These are phyloP conservation scores for Mortierella sp. DNA, from an alignment of 371 early-diverging fungal species.

Conservation along the genomic window DNA sequence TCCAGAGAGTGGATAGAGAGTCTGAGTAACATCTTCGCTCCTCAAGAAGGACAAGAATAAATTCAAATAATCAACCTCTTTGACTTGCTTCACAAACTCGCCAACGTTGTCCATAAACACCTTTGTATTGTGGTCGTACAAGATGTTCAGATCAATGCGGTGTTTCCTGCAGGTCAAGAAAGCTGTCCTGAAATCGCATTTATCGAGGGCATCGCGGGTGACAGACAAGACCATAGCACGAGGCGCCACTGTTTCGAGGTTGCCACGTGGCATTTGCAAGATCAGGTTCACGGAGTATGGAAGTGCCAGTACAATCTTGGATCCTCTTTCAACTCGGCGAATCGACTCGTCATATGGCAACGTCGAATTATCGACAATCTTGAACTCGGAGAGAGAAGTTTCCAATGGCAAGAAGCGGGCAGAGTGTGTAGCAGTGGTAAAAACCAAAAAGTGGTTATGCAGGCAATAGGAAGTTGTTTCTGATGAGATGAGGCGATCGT, in stretches of 20 bases:
- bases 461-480: slow-evolving; percentile 91
- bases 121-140: slow-evolving; percentile 83
- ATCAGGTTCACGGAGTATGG: slow-evolving; percentile 81
- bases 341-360: slow-evolving; percentile 79
- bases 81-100: slow-evolving; percentile 81
- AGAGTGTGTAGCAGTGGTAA: slow-evolving; percentile 88
- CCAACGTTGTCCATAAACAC: slow-evolving; percentile 76
- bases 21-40: slow-evolving; percentile 61
- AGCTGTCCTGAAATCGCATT: slow-evolving; percentile 82
- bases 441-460: slow-evolving; percentile 85
- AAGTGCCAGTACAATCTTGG: slow-evolving; percentile 84
- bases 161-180: slow-evolving; percentile 90
- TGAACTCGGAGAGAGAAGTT: slow-evolving; percentile 57
- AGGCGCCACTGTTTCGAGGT: slow-evolving; percentile 96
- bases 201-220: slow-evolving; percentile 79
- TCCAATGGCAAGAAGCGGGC: slow-evolving; percentile 75
- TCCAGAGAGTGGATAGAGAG: slow-evolving; percentile 49
- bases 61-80: slow-evolving; percentile 90
- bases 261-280: slow-evolving; percentile 97
- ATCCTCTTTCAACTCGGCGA: slow-evolving; percentile 92
- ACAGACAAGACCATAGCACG: slow-evolving; percentile 90
- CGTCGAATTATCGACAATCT: slow-evolving; percentile 63
- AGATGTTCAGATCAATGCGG: slow-evolving; percentile 92
- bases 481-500: slow-evolving; percentile 73
- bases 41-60: slow-evolving; percentile 88